Base-by-base conservation (phyloP, 2,329 filamentous ascomycete genomes). In the Sarocladium strictum region DNA sequence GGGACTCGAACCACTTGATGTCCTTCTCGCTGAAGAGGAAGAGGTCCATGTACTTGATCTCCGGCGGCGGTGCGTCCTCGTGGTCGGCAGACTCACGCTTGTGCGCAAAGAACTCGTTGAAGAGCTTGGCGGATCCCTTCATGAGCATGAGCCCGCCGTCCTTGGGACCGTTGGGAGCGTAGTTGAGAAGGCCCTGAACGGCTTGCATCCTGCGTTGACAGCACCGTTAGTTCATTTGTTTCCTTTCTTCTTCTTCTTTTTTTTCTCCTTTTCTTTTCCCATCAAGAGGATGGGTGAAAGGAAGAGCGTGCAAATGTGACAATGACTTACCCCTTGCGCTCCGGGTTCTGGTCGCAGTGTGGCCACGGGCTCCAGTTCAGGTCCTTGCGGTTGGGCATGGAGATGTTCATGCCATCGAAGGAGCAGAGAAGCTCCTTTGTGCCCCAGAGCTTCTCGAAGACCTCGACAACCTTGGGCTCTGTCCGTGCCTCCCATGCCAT, bases 351-450 rank as follows among this genome's bases (percentile, higher is more conserved):
- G 40, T 68, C 65, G 9, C 65, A 59, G 53, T 67, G 66, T 2
- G 63, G 63, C 65, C 66, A 67, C 3, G 57, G 53, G 9, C 43
- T 21, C 21, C 26, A 24, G 3, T 24, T 49, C n/a, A 57, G 32
- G 24, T 59, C 58, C n/a, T 37, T 57, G 26, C 52, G 56, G 38
- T 67, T 66, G 19, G 66, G 65, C 33, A 71, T 67, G 3, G 68
- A 67, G 54, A 75, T 66, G 57, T 76, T 76, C 45, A 76, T 59
- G 2, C 66, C 68, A 55, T 76, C 74, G 55, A 76, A 77, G 0
- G 72, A 74, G 2, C 75, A 73, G 43, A 76, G 66, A 12, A 76
- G 61, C 27, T 76, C 67, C 17, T 71, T 58, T 11, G 70, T 72
- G 3, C 65, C 64, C 55, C 70, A 75, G 2, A 76, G 60, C 55